A percentile compares a stretch with the other conserved stretches of the same genome.
Evolutionary conservation across 148 eudicot genomes (phyloP).

Genomic region (Cornus controversa): DNA sequence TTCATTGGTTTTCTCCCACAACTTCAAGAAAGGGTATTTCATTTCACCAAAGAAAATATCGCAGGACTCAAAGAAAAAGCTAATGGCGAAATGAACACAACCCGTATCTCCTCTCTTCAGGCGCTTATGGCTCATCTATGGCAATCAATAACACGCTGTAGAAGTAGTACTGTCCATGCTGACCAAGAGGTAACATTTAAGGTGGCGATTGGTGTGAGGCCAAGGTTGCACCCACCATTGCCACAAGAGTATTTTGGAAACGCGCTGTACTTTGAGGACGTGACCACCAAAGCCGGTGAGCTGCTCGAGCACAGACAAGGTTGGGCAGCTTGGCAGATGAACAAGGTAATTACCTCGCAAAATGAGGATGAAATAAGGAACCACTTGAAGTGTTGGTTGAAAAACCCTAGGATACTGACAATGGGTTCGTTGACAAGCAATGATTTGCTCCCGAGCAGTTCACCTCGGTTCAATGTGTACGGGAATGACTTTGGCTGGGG

Average conservation of each 20-base stretch:
- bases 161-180: neutral
- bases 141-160: slow-evolving; percentile 17
- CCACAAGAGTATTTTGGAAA: slow-evolving; percentile 26
- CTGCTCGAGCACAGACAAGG: slow-evolving; percentile 15
- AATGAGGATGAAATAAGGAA: slow-evolving; percentile 10
- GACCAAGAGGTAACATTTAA: slow-evolving; percentile 4
- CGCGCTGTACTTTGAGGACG: neutral
- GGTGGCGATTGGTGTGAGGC: slow-evolving; percentile 10
- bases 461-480: slow-evolving; percentile 34
- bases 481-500: slow-evolving; percentile 46
- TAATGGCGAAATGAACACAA: slow-evolving; percentile 19
- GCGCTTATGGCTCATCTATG: slow-evolving; percentile 39
- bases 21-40: slow-evolving; percentile 23
- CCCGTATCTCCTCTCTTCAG: slow-evolving; percentile 34
- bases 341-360: slow-evolving; percentile 12
- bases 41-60: slow-evolving; percentile 25
- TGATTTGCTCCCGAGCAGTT: slow-evolving; percentile 19
- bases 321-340: slow-evolving; percentile 15
- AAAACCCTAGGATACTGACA: slow-evolving; percentile 5
- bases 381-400: slow-evolving; percentile 15
- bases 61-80: slow-evolving; percentile 31
- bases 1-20: slow-evolving; percentile 4
- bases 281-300: neutral
- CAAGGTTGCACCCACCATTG: slow-evolving; percentile 14
- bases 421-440: neutral